Evolutionary conservation across 495 filamentous ascomycete species (phyloP).

Genomic region (Baudoinia panamericana): DNA sequence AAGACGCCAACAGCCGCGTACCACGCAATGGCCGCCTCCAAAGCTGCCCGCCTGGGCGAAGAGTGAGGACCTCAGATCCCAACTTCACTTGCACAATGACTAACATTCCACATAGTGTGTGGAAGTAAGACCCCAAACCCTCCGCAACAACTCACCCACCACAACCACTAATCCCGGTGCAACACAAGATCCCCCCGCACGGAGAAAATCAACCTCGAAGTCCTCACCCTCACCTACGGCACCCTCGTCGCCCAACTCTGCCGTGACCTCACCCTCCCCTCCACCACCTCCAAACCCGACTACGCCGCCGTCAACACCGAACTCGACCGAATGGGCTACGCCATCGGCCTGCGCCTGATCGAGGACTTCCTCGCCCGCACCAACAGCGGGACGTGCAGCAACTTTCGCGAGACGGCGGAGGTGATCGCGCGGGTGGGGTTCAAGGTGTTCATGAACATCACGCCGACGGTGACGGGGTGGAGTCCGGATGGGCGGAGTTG

Average conservation of each 20-base stretch:
- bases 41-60: slow-evolving; percentile 88
- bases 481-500: slow-evolving; percentile 91
- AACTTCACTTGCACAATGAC: neutral
- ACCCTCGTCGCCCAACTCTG: slow-evolving; percentile 94
- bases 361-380: slow-evolving; percentile 97
- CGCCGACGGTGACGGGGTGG: slow-evolving; percentile 93
- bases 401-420: slow-evolving; percentile 90
- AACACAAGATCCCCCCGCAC: slow-evolving; percentile 47
- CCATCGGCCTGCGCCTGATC: slow-evolving; percentile 89
- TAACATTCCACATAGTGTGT: slow-evolving; percentile 49
- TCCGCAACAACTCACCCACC: slow-evolving; percentile 4
- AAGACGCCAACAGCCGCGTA: too few relatives aligned
- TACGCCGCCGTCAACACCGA: slow-evolving; percentile 94
- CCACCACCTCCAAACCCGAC: slow-evolving; percentile 78
- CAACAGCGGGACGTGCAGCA: slow-evolving; percentile 73
- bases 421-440: slow-evolving; percentile 96
- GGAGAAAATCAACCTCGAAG: slow-evolving; percentile 75
- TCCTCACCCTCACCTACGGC: slow-evolving; percentile 94
- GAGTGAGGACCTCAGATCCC: slow-evolving; percentile 51
- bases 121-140: slow-evolving; percentile 63
- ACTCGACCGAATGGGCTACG: slow-evolving; percentile 97
- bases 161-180: slow-evolving; percentile 2
- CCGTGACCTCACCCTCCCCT: slow-evolving; percentile 86
- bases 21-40: slow-evolving; percentile 72
- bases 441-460: slow-evolving; percentile 97